Base-by-base conservation (phyloP, 78 protist species). In the slime mould (Dictyostelium discoideum) region DNA sequence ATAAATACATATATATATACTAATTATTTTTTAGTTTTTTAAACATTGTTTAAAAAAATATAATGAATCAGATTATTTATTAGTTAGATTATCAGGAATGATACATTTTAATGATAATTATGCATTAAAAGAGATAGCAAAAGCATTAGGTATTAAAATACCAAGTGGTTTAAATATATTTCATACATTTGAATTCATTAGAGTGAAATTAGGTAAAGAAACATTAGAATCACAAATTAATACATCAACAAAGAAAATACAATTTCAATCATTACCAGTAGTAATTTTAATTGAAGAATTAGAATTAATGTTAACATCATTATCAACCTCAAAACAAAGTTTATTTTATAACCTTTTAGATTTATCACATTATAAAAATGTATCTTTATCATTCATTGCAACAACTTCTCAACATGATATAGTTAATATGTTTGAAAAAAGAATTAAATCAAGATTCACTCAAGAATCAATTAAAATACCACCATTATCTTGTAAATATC, bases 361-460 rank as follows among this genome's bases (percentile, higher is more conserved):
- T 72, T 57, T 89, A 16, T 18, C 79, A 44, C 94, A 89, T 69
- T 60, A 80, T 78, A 60, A 82, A 39, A 82, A 50, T 11, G 65
- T 72, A 22, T 40, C 48, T 7, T n/a, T 89, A 13, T 65, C 94
- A 65, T 32, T 89, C 26, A 69, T 89, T 9, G 86, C 76, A 5
- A 89, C 84, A 1, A 39, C 94, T 9, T 26, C 83, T 4, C 73
- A 67, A 26, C 48, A n/a, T 10, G 79, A 60, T 22, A 88, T 88
- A 6, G 63, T 44, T 29, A 76, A 48, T 48, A 44, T 20, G 39
- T 69, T 89, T 6, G 94, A 89, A 69, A 89, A 89, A 29, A 84
- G 94, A 81, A 9, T 89, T 22, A 89, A 89, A 37, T 89, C 94
- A 18, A 60, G 94, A 44, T 89, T 89, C 74, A 42, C 86, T 5